Evolutionary conservation across 208 protist species (phyloP), one percentile per base, ranked within the genome.

Genomic region (Leptomonas seymouri): DNA sequence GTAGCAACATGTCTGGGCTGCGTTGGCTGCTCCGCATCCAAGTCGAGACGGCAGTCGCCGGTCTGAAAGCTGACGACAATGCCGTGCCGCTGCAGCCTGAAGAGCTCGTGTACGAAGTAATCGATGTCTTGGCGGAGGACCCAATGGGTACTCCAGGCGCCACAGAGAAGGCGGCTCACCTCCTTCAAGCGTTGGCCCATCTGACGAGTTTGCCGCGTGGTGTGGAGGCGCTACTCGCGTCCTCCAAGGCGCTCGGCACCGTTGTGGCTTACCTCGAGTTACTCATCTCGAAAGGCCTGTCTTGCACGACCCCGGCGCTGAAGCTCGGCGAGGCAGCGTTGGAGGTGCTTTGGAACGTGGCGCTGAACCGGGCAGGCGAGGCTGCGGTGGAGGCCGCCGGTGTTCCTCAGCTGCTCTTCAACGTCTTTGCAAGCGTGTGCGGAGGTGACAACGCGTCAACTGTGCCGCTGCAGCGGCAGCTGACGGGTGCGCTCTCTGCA

Each of bases 401-500:
- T 6, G 53, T 86, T 1, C 77, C 86, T 2, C 67, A 80, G 9
- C 51, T 66, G 51, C 65, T 96, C 23, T 83, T 89, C 51, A 42
- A 39, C 15, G 25, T 96, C 20, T 77, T 94, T 42, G 75, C 58
- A 0, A 21, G 50, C 7, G 68, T 86, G 25, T 27, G 67, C 46
- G 44, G 27, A 36, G 49, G 60, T 51, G 39, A 59, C 14, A 14
- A 20, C 4, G 48, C 45, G 16, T 56, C 80, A 21, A 46, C 76
- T 3, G 39, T 78, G 55, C 41, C 58, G 8, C 42, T 92, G 18
- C 86, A 94, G 66, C 88, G 91, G 6, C 65, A 81, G 14, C 66
- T 93, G 27, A 87, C 80, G 25, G 88, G 88, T 16, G 88, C 88
- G 0, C 72, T 96, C 25, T 93, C 88, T 4, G 84, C 85, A 1